A percentile compares a stretch with the other conserved stretches of the same genome.
These are phyloP conservation scores for Houttuynia cordata DNA, from an alignment of 164 flowering plant species.

Conservation along the genomic window DNA sequence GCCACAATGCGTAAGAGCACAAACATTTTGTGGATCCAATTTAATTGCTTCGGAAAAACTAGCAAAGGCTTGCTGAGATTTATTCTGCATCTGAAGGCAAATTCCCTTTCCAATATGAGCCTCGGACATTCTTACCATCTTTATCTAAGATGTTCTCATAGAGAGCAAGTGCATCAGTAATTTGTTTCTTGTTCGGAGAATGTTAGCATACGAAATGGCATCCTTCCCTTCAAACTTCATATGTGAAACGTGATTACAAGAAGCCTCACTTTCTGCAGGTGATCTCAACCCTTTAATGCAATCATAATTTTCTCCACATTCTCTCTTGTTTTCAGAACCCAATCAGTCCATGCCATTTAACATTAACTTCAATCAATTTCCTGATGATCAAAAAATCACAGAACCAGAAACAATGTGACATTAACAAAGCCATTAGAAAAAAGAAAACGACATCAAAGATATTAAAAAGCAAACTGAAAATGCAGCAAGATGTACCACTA, in stretches of 20 bases:
- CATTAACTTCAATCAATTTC: constrained; percentile 3
- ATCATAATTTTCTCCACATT: constrained; percentile 33
- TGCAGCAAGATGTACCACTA: no score
- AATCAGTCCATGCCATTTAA: constrained; percentile 47
- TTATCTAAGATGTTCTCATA: constrained; percentile 65
- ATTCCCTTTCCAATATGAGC: constrained; percentile 95
- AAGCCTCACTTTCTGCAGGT: constrained; percentile 22
- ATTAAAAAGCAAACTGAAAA: no score
- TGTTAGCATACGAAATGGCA: constrained; percentile 77
- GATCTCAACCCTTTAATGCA: constrained; percentile 24
- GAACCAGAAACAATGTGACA: not conserved
- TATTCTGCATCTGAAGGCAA: constrained; percentile 89
- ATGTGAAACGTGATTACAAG: constrained; percentile 17
- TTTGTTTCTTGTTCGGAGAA: constrained; percentile 87
- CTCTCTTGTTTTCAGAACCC: constrained; percentile 26
- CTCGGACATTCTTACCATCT: constrained; percentile 60
- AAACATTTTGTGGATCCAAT: constrained; percentile 83
- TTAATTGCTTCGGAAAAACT: constrained; percentile 80
- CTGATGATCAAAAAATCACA: constrained; percentile 15
- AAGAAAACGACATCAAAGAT: not conserved
- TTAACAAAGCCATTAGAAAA: not conserved
- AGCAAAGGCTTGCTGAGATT: constrained; percentile 68
- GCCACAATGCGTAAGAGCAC: constrained; percentile 94
- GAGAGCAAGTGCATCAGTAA: constrained; percentile 73
- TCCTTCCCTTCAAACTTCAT: constrained; percentile 69